Evolutionary conservation across 2,329 filamentous ascomycete species (phyloP).

Genomic region (Penicillium brasilianum): DNA sequence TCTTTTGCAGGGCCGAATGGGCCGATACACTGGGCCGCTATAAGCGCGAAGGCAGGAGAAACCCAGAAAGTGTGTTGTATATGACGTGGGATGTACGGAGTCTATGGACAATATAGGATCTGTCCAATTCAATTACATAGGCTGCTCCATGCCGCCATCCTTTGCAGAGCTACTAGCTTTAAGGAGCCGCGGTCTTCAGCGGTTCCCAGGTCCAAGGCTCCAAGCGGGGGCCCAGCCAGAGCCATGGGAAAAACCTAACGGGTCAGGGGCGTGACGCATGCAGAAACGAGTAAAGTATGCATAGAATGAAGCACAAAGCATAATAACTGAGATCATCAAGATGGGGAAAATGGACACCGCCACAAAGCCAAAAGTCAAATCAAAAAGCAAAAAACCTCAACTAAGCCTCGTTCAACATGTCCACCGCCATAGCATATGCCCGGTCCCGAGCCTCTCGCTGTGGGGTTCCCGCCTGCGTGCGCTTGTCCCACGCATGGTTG

Average conservation of each 20-base stretch:
- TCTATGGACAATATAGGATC: too few relatives aligned
- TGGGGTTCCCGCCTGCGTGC: constrained; percentile 32
- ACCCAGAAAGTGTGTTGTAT: not conserved
- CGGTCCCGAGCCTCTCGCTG: constrained; percentile 39
- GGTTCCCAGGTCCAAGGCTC: constrained; percentile 4
- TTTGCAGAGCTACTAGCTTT: not conserved
- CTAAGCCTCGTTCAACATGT: constrained; percentile 32
- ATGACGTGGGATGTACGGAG: not conserved
- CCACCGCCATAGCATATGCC: constrained; percentile 41
- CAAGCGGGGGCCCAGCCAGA: constrained; percentile 6
- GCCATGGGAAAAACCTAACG: constrained; percentile 18
- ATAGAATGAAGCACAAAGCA: not conserved
- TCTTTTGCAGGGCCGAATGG: not conserved
- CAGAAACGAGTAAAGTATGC: constrained; percentile 1
- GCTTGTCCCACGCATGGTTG: constrained; percentile 49
- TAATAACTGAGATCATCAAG: not conserved
- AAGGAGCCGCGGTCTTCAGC: constrained; percentile 16
- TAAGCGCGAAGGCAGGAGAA: not conserved
- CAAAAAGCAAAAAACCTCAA: not conserved
- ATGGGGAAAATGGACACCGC: not conserved
- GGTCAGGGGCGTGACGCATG: constrained; percentile 26
- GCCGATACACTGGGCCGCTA: not conserved
- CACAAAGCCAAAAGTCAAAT: not conserved
- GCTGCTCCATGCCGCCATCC: too few relatives aligned
- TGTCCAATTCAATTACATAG: too few relatives aligned